Conservation (phyloP, 306 rosid genomes). For the Dalbergia oliveri region DNA sequence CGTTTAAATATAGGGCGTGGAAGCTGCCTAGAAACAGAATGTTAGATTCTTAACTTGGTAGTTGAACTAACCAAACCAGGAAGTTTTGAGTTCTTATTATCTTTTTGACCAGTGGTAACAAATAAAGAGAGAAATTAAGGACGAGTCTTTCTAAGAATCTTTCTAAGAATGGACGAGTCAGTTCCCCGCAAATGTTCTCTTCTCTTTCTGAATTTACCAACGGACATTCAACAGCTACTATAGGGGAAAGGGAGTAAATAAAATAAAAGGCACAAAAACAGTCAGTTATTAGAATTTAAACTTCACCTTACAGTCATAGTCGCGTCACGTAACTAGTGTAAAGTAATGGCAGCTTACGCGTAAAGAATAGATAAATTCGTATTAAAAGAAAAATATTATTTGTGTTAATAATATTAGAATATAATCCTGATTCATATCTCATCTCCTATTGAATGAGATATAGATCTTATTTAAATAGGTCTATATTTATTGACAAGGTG, state of each 20-base stretch:
- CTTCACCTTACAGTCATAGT: conserved; percentile 24
- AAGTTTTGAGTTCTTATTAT: neutral
- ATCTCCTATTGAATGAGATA: too few relatives aligned
- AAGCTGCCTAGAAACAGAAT: neutral
- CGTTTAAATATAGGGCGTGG: neutral
- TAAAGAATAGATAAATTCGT: too few relatives aligned
- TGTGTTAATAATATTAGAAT: too few relatives aligned
- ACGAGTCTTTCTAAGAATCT: too few relatives aligned
- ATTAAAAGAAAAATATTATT: too few relatives aligned
- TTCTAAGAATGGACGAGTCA: too few relatives aligned
- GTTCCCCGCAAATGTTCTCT: too few relatives aligned
- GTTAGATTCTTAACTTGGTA: conserved; percentile 30
- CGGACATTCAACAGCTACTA: neutral
- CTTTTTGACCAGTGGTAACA: conserved; percentile 2
- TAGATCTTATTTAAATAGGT: too few relatives aligned
- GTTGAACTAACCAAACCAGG: neutral
- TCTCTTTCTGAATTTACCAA: neutral
- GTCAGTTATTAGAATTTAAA: neutral
- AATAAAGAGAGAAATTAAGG: neutral
- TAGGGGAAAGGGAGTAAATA: neutral
- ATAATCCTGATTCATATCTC: too few relatives aligned
- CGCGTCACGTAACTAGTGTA: too few relatives aligned
- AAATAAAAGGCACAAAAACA: neutral
- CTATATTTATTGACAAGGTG: too few relatives aligned
- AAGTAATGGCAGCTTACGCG: too few relatives aligned